Conservation (phyloP, 148 eudicot genomes). For the Rhododendron vialii region DNA sequence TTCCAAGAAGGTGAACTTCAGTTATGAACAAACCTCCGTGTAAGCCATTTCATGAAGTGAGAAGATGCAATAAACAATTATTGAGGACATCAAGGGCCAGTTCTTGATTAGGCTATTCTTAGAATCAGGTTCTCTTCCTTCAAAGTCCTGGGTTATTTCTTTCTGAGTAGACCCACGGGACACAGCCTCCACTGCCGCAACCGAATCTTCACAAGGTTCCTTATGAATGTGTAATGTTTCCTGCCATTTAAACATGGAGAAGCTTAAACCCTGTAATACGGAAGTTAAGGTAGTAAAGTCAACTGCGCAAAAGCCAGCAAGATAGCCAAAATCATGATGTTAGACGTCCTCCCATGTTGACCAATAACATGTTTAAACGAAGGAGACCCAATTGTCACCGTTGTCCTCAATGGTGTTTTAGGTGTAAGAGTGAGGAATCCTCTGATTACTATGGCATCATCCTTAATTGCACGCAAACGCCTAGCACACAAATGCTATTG, state of each 20-base stretch:
- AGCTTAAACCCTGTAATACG: not conserved
- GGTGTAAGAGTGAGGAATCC: not conserved
- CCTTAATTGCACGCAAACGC: not conserved
- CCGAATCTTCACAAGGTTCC: constrained; percentile 20
- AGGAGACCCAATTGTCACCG: not conserved
- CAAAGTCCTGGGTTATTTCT: constrained; percentile 11
- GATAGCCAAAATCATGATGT: not conserved
- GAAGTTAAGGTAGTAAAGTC: not conserved
- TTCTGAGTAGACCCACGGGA: constrained; percentile 7
- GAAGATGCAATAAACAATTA: constrained; percentile 72
- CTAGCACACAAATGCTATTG: not conserved
- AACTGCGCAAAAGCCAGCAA: not conserved
- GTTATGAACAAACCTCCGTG: constrained; percentile 21
- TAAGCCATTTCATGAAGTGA: constrained; percentile 96
- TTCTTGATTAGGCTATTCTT: constrained; percentile 56
- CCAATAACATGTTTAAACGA: not conserved
- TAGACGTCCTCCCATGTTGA: not conserved
- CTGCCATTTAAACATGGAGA: constrained; percentile 24
- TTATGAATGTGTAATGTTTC: constrained; percentile 77
- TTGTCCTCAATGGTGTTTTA: not conserved
- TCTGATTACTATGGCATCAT: not conserved
- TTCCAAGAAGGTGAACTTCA: not conserved
- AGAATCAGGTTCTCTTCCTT: constrained; percentile 20
- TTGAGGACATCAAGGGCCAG: constrained; percentile 91
- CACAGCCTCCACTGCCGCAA: constrained; percentile 55